These are phyloP conservation scores for Coprinellus aureogranulatus DNA, from an alignment of 768 basidiomycete genomes.

Conservation along the genomic window DNA sequence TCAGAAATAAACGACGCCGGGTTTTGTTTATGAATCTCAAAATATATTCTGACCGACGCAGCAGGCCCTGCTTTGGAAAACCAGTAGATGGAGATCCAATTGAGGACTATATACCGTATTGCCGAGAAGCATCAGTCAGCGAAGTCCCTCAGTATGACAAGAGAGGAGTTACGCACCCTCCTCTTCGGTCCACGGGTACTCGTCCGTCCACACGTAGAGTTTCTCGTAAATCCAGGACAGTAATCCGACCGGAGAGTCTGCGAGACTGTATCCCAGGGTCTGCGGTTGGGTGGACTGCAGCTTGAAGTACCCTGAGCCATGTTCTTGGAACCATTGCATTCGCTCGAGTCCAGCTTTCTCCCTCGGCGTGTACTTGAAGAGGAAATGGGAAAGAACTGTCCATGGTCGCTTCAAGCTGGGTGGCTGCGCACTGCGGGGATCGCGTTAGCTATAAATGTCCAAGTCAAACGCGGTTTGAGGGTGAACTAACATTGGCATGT, in stretches of 20 bases:
- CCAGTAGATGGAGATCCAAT: conserved; percentile 59
- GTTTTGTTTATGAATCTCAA: conserved; percentile 34
- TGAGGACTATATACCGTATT: conserved; percentile 39
- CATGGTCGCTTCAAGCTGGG: conserved; percentile 24
- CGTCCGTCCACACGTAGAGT: conserved; percentile 43
- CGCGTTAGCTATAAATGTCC: too few species aligned
- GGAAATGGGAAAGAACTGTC: conserved; percentile 23
- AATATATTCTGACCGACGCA: conserved; percentile 59
- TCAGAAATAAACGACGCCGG: background rate
- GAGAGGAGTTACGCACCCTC: conserved; percentile 35
- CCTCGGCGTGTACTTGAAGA: conserved; percentile 24
- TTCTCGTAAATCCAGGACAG: conserved; percentile 56
- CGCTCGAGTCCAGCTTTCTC: conserved; percentile 35
- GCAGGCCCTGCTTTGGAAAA: conserved; percentile 59
- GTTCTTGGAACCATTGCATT: conserved; percentile 23
- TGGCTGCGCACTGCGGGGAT: conserved; percentile 11
- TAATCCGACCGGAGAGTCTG: conserved; percentile 57
- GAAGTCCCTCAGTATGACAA: background rate
- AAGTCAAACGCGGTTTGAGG: background rate
- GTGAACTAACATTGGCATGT: conserved; percentile 37
- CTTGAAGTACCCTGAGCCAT: conserved; percentile 35
- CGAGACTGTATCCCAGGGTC: conserved; percentile 51
- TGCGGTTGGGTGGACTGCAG: conserved; percentile 49
- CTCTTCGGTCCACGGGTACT: conserved; percentile 55
- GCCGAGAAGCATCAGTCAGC: background rate